These are phyloP conservation scores for Boletus rufocinnamomeus DNA, from an alignment of 768 basidiomycete species.

Conservation along the genomic window DNA sequence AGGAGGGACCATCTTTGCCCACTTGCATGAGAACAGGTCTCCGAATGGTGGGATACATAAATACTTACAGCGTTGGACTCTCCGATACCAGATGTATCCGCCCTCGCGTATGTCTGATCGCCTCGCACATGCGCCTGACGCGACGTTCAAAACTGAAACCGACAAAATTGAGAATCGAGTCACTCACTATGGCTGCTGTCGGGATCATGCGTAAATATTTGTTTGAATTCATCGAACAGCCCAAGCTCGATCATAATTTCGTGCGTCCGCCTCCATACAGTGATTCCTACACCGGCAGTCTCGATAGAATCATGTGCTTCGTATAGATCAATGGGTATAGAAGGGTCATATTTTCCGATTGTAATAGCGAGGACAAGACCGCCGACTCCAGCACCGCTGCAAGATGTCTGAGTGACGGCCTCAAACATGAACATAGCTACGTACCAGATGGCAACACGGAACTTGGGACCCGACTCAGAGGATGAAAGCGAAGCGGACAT, in stretches of 20 bases:
- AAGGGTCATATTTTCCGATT: constrained; percentile 4
- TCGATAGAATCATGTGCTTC: constrained; percentile 46
- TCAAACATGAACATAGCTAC: neutral
- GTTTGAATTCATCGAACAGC: constrained; percentile 37
- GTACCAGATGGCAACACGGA: constrained; percentile 27
- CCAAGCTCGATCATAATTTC: constrained; percentile 46
- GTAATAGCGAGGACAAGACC: constrained; percentile 46
- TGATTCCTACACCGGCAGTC: constrained; percentile 43
- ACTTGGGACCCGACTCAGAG: constrained; percentile 6
- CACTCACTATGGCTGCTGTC: neutral
- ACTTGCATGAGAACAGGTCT: neutral
- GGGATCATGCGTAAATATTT: neutral
- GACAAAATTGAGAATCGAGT: too few relatives aligned
- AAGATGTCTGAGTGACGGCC: neutral
- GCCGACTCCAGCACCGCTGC: constrained; percentile 45
- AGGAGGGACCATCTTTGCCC: constrained; percentile 8
- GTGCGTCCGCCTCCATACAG: constrained; percentile 51
- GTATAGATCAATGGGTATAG: constrained; percentile 45
- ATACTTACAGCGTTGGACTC: too few relatives aligned
- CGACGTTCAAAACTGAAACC: too few relatives aligned
- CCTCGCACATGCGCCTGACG: too few relatives aligned
- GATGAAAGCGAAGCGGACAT: neutral
- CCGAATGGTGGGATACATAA: too few relatives aligned
- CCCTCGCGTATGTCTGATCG: too few relatives aligned
- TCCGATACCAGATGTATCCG: too few relatives aligned